phyloP scores from a whole-genome alignment of 805 yeast species.

The Wilhelminamyces savonicus region DNA sequence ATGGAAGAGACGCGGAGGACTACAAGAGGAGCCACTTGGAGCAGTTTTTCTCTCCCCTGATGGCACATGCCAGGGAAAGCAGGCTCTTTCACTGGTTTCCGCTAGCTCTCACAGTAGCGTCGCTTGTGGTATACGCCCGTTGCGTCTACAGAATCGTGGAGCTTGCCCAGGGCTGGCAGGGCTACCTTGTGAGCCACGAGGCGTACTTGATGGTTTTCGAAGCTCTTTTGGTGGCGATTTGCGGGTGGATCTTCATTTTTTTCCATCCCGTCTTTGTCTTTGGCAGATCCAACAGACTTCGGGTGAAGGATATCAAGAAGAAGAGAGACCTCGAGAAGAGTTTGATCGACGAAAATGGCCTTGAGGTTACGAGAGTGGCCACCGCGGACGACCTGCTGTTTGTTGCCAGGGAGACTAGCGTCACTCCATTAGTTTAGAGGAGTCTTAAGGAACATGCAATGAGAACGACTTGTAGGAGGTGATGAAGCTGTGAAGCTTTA shows the following conservation, averaged over 20 bases:
- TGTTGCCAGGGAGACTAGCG: no score
- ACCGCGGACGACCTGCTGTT: no score
- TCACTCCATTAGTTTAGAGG: no score
- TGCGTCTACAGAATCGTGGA: conserved; percentile 37
- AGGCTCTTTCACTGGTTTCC: conserved; percentile 27
- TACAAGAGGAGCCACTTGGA: conserved; percentile 23
- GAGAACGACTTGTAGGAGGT: no score
- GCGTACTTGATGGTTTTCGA: conserved; percentile 32
- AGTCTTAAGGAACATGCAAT: no score
- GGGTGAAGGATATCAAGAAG: conserved; percentile 20
- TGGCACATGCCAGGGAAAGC: conserved; percentile 14
- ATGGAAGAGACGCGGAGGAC: conserved; percentile 14
- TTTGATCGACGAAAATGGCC: no score
- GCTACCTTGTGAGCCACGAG: conserved; percentile 31
- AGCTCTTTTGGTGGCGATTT: conserved; percentile 30
- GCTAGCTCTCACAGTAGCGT: conserved; percentile 26
- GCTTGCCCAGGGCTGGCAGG: conserved; percentile 31
- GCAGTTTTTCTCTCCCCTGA: conserved; percentile 21
- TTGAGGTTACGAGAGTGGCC: no score
- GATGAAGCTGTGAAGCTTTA: no score
- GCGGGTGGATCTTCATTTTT: conserved; percentile 28
- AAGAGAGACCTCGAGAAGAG: conserved; percentile 4
- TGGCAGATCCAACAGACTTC: conserved; percentile 20
- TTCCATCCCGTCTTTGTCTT: conserved; percentile 35
- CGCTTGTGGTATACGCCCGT: conserved; percentile 26